Base-by-base conservation (phyloP, 441 rosid genomes). In the Populus hybrid region DNA sequence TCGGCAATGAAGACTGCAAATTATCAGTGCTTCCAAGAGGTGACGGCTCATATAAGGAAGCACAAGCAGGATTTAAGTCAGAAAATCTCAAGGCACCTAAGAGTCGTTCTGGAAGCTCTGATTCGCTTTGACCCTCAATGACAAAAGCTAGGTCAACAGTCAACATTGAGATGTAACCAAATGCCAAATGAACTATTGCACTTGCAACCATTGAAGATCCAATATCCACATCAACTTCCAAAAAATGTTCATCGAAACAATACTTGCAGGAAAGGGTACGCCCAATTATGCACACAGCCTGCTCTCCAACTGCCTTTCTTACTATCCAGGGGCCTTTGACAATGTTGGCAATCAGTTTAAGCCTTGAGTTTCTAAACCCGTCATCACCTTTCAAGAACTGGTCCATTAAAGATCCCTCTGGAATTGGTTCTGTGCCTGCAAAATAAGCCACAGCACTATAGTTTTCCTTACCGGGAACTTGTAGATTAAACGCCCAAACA, bases 261-360 rank as follows among this genome's bases (percentile, higher is more conserved):
- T 90, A 91, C 80, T 87, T 91, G 82, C 98, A 92, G 66, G 88
- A 77, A 75, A 95, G 81, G 64, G 99, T 88, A 33, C 96, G 98
- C 35, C 99, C 99, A 28, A 95, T 91, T 63, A 95, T 79, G 79
- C 98, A 95, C 50, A 93, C 92, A 1, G 99, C 99, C 80, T 93
- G 99, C 89, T 95, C 98, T 69, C 98, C 99, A 73, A 93, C 99
- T 36, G 99, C 99, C 85, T 89, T 95, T 84, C 87, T 89, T 26
- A 95, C 98, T 4, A 93, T 92, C 99, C 99, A 95, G 9, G 99
- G 99, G 2, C 98, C 99, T 79, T 91, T 88, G 75, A 91, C 97
- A 40, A 93, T 90, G 93, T 93, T 95, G 61, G 98, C 99, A 63
- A 95, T 92, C 80, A 93, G 77, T 79, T 95, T 95, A 38, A 95